Base-by-base conservation (phyloP, 164 flowering plant genomes). In the Taxillus chinensis region DNA sequence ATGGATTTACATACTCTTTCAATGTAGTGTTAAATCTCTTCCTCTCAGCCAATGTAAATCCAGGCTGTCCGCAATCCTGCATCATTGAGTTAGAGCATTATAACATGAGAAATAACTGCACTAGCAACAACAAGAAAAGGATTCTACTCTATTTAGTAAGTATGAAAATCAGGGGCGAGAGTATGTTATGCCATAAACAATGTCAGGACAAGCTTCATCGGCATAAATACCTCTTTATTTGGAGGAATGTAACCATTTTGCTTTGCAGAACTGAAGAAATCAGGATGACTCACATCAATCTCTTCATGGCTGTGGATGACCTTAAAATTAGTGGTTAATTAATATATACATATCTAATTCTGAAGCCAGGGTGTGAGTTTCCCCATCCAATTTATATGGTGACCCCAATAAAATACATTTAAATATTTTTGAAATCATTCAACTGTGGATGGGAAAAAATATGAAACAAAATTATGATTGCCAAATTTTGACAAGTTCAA, bases 31-130 rank as follows among this genome's bases (percentile, higher is more conserved):
- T 76, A 76, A 90, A 93, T 3, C 98, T 87, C 70, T 77, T 83
- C 77, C 96, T 83, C 77, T 93, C 97, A 57, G 88, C 72, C 67
- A 82, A 59, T 57, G 98, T 93, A 72, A 86, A 93, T 61, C 98
- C 98, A 77, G 98, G 97, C 73, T 93, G 98, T 17, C 98, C 97
- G 73, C 87, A 83, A 53, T 93, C 98, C 96, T 92, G 80, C 77
- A 74, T 41, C 46, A 66, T 56, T 55, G 74, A 69, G 51, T 27
- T 27, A 27, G 27, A 27, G 27, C 27, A 27, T 27, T 27, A 27
- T 27, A 27, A 27, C 27, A 27, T 27, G 27, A 27, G 27, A 27
- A 27, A 27, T 27, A 27, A 27, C 27, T 27, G 27, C 27, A 27
- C 27, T 27, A 27, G 27, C 27, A 27, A 27, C 27, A 27, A 48